A percentile compares a stretch with the other conserved stretches of the same genome.
Evolutionary conservation across 1,139 yeast genomes (phyloP).

Genomic region (Geotrichum bryndzae): DNA sequence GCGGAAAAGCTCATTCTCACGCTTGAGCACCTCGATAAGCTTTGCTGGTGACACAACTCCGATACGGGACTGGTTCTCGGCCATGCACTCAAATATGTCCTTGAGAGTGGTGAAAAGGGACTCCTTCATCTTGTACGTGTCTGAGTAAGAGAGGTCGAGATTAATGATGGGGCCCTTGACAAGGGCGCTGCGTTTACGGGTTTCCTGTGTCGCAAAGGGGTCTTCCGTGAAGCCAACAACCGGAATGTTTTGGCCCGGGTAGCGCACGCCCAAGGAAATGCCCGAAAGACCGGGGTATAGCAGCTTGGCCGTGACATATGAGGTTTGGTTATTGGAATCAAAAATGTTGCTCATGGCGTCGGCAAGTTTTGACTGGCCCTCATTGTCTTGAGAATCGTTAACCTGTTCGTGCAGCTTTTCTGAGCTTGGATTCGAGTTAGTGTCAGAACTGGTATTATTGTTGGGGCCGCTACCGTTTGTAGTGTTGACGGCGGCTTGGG

Average conservation of each 20-base stretch:
- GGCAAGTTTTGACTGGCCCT: slow-evolving; percentile 2
- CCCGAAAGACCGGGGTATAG: slow-evolving; percentile 30
- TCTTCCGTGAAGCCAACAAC: slow-evolving; percentile 46
- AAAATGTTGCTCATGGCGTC: slow-evolving; percentile 5
- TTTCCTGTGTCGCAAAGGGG: slow-evolving; percentile 60
- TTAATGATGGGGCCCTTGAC: slow-evolving; percentile 79
- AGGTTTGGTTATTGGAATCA: slow-evolving; percentile 9
- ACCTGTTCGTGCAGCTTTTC: slow-evolving; percentile 11
- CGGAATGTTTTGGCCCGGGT: slow-evolving; percentile 39
- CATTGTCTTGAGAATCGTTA: background rate
- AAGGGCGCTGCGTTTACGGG: slow-evolving; percentile 73
- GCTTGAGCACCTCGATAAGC: slow-evolving; percentile 68
- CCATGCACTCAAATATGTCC: slow-evolving; percentile 79
- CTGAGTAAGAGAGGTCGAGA: slow-evolving; percentile 56
- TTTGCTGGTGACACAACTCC: slow-evolving; percentile 83
- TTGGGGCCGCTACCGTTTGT: background rate
- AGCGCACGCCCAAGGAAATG: slow-evolving; percentile 30
- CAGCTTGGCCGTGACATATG: background rate
- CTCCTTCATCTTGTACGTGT: slow-evolving; percentile 46
- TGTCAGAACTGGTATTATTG: background rate
- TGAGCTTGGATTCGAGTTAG: background rate
- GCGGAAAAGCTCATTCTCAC: slow-evolving; percentile 76
- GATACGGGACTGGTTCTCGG: slow-evolving; percentile 58
- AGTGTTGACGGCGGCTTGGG: background rate
- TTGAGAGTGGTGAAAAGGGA: slow-evolving; percentile 68